These are phyloP conservation scores for Lachnellula subtilissima DNA, from an alignment of 2,329 filamentous ascomycete species.

Conservation along the genomic window DNA sequence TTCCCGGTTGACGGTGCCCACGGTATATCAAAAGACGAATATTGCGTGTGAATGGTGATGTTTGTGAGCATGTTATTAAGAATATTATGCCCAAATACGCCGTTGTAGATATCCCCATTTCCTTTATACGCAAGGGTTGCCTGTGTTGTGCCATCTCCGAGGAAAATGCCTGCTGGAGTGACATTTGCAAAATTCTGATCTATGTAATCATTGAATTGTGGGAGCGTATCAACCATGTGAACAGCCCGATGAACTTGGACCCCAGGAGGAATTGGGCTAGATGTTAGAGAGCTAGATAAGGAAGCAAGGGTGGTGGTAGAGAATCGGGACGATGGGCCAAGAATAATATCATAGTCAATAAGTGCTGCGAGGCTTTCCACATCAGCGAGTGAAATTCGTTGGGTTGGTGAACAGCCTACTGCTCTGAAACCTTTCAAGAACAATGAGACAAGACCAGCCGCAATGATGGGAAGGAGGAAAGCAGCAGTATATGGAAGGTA, in stretches of 20 bases:
- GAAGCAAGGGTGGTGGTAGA: constrained; percentile 21
- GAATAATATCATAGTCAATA: constrained; percentile 28
- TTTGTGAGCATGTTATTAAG: constrained; percentile 63
- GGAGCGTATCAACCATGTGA: constrained; percentile 52
- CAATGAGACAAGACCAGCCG: constrained; percentile 72
- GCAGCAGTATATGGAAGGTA: constrained; percentile 72
- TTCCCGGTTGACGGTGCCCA: constrained; percentile 66
- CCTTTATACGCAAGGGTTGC: constrained; percentile 70
- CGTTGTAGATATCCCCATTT: constrained; percentile 52
- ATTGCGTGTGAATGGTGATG: constrained; percentile 65
- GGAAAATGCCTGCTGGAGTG: constrained; percentile 74
- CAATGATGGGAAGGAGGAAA: constrained; percentile 71
- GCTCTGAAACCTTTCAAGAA: constrained; percentile 59
- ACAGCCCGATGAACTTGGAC: constrained; percentile 14
- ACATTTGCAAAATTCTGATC: constrained; percentile 58
- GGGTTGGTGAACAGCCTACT: constrained; percentile 47
- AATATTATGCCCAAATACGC: constrained; percentile 59
- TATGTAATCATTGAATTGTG: constrained; percentile 66
- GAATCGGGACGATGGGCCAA: constrained; percentile 43
- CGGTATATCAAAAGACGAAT: constrained; percentile 69
- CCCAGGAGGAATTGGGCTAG: constrained; percentile 12
- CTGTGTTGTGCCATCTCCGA: constrained; percentile 54
- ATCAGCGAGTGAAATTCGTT: constrained; percentile 40
- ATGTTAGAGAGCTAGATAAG: constrained; percentile 23
- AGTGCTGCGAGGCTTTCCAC: constrained; percentile 22